Base-by-base conservation (phyloP, 2,329 filamentous ascomycete species). In the Saccharata proteae region DNA sequence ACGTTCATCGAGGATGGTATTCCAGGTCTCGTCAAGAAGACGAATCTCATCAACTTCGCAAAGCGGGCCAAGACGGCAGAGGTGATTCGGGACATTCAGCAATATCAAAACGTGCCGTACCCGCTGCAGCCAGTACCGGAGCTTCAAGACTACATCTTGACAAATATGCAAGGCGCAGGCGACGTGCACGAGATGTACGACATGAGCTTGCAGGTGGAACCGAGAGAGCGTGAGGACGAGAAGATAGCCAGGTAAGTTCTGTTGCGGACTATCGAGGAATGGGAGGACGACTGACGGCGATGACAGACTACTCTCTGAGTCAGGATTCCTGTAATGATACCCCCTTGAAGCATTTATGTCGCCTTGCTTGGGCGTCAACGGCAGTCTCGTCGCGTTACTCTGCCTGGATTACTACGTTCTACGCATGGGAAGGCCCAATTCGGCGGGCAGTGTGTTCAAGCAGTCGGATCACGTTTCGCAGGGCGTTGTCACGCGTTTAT, bases 151-250 rank as follows among this genome's bases (percentile, higher is more conserved):
- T 98, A 96, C 59, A 93, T 98, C 43, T 62, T 94, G 44, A 86
- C 77, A 55, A 94, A 96, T 55, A 93, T 96, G 81, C 80, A 92
- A 61, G 80, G 79, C 17, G 88, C 90, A 4, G 82, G 85, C 31
- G 88, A 96, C 55, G 90, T 98, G 40, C 86, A 96, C 57, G 88
- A 96, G 65, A 96, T 96, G 90, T 98, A 96, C 64, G 86, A 96
- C 58, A 86, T 86, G 68, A 93, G 85, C 61, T 65, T 98, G 61
- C 71, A 78, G 49, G 77, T 98, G 38, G 90, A 98, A 57, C 90
- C 90, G 40, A 74, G 90, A 48, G 90, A 98, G 64, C 74, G 90
- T 48, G 90, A 98, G 64, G 90, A 98, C 53, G 90, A 98, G 64
- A 96, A 96, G 70, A 96, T 98, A 67, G 88, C 93, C 54, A 92